Base-by-base conservation (phyloP, 495 filamentous ascomycete species). In the Poronia punctata region DNA sequence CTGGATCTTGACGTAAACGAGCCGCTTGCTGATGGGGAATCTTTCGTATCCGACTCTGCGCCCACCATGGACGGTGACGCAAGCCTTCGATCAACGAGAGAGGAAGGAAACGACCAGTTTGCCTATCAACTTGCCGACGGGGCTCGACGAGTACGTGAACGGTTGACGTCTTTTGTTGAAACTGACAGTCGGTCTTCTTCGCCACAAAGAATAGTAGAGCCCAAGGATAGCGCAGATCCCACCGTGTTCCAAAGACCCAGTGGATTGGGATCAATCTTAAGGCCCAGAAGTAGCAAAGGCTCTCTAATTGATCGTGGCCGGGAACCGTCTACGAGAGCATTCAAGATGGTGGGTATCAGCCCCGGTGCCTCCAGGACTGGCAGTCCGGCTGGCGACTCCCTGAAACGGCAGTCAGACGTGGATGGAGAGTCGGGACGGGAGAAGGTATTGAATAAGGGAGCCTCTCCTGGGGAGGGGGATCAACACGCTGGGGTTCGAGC, bases 131-230 rank as follows among this genome's bases (percentile, higher is more conserved):
- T 95, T 15, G 86, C 85, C 0, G 74, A 83, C 54, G 75, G 87
- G 27, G 77, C 83, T 35, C 74, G 80, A 21, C 83, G 77, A 12
- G 83, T 95, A 22, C 81, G 88, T 46, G 87, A 94, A 61, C 87
- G 82, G 51, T 64, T 96, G 19, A 79, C 78, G 11, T 84, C 70
- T 12, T 83, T 82, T 49, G 79, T 77, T 11, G 83, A 86, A 45
- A 72, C 68, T 7, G 82, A 84, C 38, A 66, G 61, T 31, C 57
- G 49, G 71, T 74, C 61, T 61, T 71, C 54, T 65, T 86, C 48
- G 50, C 71, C 51, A 65, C 72, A 54, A 64, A 71, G 38, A 48
- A 58, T 21, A 56, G 65, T 28, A 22, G 72, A 66, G 2, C 40
- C 36, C 9, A 15, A 8, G 6, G 46, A 53, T 20, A 46, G 60